Evolutionary conservation across 2,329 filamentous ascomycete species (phyloP).

Genomic region (Phialemoniopsis sp.): DNA sequence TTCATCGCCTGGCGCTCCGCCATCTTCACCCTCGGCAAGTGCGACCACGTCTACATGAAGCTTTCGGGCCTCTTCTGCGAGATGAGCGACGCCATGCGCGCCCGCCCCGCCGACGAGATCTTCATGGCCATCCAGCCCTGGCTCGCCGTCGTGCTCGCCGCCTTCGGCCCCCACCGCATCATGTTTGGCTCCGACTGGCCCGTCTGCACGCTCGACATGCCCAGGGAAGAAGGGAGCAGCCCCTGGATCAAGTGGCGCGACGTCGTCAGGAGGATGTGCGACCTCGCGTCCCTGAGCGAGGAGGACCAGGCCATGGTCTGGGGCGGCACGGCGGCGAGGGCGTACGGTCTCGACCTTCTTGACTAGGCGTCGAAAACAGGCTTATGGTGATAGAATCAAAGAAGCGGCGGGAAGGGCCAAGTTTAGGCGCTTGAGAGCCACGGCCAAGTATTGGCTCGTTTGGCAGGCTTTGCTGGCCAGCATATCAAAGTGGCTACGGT

Average conservation of each 20-base stretch:
- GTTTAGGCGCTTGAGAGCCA: too few relatives aligned
- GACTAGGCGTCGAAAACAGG: too few relatives aligned
- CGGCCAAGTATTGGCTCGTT: too few relatives aligned
- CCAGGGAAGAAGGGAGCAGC: constrained; percentile 13
- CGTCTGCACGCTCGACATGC: constrained; percentile 68
- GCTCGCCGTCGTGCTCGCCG: constrained; percentile 66
- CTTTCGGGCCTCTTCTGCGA: constrained; percentile 84
- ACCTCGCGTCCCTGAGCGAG: constrained; percentile 55
- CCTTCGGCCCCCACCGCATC: constrained; percentile 67
- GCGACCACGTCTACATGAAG: constrained; percentile 76
- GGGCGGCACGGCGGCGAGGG: constrained; percentile 66
- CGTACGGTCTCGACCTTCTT: constrained; percentile 51
- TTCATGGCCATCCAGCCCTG: constrained; percentile 64
- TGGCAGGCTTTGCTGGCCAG: too few relatives aligned
- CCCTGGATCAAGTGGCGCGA: constrained; percentile 75
- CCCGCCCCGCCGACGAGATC: constrained; percentile 47
- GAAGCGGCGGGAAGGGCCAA: too few relatives aligned
- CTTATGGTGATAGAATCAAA: too few relatives aligned
- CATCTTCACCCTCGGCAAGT: constrained; percentile 63
- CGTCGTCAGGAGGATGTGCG: constrained; percentile 65
- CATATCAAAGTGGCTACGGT: too few relatives aligned
- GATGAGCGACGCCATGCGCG: constrained; percentile 55
- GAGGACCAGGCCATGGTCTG: constrained; percentile 66
- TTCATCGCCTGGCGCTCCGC: constrained; percentile 67
- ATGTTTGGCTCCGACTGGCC: constrained; percentile 97